Evolutionary conservation across 176 grass and related monocot genomes (phyloP).

Genomic region (Pharus latifolius): DNA sequence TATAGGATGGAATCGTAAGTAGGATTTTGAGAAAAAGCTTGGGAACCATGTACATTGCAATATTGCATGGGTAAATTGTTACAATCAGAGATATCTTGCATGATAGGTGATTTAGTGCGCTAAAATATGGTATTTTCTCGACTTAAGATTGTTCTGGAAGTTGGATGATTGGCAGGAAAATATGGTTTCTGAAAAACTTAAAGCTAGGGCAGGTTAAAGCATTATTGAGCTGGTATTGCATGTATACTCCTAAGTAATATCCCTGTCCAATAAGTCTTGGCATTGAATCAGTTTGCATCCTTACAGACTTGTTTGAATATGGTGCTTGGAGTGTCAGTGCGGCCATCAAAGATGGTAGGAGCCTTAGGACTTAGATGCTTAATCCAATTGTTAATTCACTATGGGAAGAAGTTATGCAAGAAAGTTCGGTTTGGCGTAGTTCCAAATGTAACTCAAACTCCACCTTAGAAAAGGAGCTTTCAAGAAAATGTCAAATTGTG

Average conservation of each 20-base stretch:
- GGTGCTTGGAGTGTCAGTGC: not conserved
- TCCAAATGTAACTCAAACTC: not conserved
- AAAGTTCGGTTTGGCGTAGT: not conserved
- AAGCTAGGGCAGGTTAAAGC: not conserved
- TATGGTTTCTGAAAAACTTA: not conserved
- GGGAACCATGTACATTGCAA: not conserved
- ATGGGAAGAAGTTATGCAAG: not conserved
- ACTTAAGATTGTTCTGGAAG: not conserved
- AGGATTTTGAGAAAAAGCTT: not conserved
- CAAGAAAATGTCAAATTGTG: not conserved
- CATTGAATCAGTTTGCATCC: not conserved
- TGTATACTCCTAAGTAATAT: not conserved
- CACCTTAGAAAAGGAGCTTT: not conserved
- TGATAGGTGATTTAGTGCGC: not conserved
- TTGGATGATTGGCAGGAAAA: not conserved
- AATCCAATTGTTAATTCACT: not conserved
- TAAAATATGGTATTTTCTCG: not conserved
- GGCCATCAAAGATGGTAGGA: not conserved
- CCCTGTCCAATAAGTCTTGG: not conserved
- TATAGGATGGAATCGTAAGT: not conserved
- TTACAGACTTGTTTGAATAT: not conserved
- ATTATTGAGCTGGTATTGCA: not conserved
- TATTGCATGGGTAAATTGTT: not conserved
- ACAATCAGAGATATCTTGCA: not conserved
- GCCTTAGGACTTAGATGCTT: not conserved